Percentiles rank a stretch among this genome's conserved stretches.
Evolutionary conservation across 805 yeast species (phyloP).

Genomic region (Candida oleophila): DNA sequence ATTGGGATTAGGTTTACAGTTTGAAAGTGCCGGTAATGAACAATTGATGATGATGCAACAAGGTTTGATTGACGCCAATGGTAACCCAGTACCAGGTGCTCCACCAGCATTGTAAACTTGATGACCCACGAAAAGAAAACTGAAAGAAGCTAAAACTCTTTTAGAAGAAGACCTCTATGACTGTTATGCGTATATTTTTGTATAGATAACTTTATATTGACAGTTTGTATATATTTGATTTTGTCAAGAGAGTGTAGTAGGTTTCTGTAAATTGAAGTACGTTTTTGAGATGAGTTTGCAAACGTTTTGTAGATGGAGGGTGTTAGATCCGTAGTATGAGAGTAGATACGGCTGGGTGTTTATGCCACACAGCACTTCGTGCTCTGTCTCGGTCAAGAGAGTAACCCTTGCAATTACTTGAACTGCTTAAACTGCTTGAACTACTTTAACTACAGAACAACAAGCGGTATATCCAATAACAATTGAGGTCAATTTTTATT

Average conservation of each 20-base stretch:
- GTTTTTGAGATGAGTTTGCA: too few species aligned
- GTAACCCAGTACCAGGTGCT: constrained; percentile 83
- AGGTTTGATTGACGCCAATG: constrained; percentile 78
- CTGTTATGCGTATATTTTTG: background rate
- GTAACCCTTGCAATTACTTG: too few species aligned
- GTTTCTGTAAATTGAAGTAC: too few species aligned
- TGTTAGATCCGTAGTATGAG: too few species aligned
- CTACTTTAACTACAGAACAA: too few species aligned
- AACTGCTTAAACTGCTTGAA: too few species aligned
- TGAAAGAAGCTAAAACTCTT: background rate
- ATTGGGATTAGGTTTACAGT: constrained; percentile 91
- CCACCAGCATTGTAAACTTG: constrained; percentile 41
- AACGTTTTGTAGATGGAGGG: too few species aligned
- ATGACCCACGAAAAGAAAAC: background rate
- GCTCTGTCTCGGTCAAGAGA: too few species aligned
- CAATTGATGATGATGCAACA: constrained; percentile 90
- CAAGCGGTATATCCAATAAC: too few species aligned
- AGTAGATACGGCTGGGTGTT: too few species aligned
- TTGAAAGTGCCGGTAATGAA: constrained; percentile 93
- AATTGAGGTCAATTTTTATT: background rate
- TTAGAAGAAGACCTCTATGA: background rate
- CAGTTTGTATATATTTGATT: constrained; percentile 8
- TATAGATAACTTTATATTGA: constrained; percentile 3
- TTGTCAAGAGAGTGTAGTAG: too few species aligned
- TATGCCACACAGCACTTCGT: too few species aligned